phyloP scores from a whole-genome alignment of 257 asterid species.

The Solanum chilense region DNA sequence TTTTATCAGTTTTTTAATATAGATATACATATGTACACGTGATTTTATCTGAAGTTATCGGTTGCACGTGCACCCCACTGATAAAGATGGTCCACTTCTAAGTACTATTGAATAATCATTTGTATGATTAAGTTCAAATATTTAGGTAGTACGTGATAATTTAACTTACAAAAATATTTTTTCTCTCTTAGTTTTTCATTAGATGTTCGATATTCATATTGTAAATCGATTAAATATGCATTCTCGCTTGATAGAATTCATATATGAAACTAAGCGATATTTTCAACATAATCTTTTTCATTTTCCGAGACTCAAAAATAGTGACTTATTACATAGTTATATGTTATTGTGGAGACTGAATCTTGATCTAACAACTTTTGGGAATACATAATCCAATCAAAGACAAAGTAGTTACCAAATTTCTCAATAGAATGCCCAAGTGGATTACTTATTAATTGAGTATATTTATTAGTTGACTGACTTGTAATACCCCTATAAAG shows the following conservation, averaged over 20 bases:
- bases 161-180: neutral
- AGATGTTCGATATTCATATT: neutral
- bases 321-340: neutral
- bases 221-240: neutral
- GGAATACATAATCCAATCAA: neutral
- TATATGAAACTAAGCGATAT: neutral
- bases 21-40: neutral
- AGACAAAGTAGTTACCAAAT: neutral
- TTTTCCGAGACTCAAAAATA: neutral
- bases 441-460: neutral
- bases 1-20: too few species aligned
- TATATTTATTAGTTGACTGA: neutral
- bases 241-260: accelerated
- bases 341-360: neutral
- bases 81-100: neutral
- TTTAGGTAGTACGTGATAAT: neutral
- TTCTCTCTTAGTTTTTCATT: neutral
- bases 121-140: neutral
- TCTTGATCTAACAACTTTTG: neutral
- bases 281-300: neutral
- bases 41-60: too few species aligned
- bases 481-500: neutral
- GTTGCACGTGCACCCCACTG: neutral
- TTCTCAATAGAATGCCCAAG: neutral
- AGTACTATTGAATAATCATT: neutral